Conservation (phyloP, 495 filamentous ascomycete species). For the Hypoxylon crocopeplum region DNA sequence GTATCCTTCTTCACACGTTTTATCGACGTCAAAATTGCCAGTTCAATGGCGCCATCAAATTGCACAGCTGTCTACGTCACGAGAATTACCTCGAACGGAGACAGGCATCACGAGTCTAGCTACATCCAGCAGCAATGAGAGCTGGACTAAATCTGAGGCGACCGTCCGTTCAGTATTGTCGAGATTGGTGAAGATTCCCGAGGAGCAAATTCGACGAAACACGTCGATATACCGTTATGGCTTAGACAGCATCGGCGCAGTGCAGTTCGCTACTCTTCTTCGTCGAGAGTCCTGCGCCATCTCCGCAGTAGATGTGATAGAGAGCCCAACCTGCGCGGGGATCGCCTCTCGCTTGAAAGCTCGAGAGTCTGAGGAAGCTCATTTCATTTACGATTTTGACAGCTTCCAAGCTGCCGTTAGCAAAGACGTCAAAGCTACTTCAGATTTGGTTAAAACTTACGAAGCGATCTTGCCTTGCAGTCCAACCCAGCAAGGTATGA, state of each 20-base stretch:
- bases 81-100: neutral
- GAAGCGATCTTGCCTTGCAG: conserved; percentile 68
- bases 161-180: conserved; percentile 64
- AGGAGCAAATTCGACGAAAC: conserved; percentile 60
- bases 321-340: conserved; percentile 60
- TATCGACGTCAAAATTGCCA: conserved; percentile 13
- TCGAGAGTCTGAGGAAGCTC: conserved; percentile 1
- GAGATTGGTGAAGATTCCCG: conserved; percentile 56
- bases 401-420: conserved; percentile 43
- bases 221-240: conserved; percentile 84
- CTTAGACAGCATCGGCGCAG: conserved; percentile 86
- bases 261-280: conserved; percentile 73
- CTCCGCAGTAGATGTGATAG: conserved; percentile 71
- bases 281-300: conserved; percentile 63
- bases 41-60: conserved; percentile 23
- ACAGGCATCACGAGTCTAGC: neutral
- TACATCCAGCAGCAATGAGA: conserved; percentile 5
- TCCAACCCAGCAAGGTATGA: conserved; percentile 66
- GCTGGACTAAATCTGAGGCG: conserved; percentile 59
- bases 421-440: conserved; percentile 26
- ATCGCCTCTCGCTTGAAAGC: conserved; percentile 45
- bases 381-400: conserved; percentile 54
- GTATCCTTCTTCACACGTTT: conserved; percentile 43
- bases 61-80: conserved; percentile 5
- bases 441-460: conserved; percentile 21